Conservation (phyloP, 306 rosid species). For the Malus sieversii region DNA sequence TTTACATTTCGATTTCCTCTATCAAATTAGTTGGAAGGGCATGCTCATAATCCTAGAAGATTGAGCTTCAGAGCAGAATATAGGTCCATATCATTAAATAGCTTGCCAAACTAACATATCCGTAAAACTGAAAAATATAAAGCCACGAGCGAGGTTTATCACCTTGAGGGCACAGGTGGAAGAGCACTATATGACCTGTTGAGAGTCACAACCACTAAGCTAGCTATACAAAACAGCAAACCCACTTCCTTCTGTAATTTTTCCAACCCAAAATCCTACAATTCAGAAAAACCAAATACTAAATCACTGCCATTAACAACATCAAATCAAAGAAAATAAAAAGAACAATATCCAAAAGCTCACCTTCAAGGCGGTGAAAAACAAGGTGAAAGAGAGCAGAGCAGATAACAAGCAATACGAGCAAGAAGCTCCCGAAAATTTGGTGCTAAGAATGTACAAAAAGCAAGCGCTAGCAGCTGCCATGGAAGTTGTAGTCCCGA, state of each 20-base stretch:
- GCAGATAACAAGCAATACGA: constrained; percentile 69
- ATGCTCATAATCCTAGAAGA: not conserved
- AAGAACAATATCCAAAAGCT: not conserved
- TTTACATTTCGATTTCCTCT: not conserved
- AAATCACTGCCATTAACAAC: not conserved
- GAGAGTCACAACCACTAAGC: constrained; percentile 66
- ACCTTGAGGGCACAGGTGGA: constrained; percentile 56
- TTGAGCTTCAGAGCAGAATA: not conserved
- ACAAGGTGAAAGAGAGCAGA: constrained; percentile 63
- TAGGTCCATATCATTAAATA: not conserved
- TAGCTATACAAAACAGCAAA: constrained; percentile 49
- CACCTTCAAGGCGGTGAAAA: constrained; percentile 52
- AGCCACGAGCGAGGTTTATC: not conserved
- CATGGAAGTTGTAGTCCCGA: constrained; percentile 71
- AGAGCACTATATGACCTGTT: constrained; percentile 50
- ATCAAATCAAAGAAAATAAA: not conserved
- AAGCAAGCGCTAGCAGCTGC: constrained; percentile 82
- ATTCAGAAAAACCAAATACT: constrained; percentile 5
- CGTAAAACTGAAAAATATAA: not conserved
- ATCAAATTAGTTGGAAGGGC: not conserved
- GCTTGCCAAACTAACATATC: not conserved
- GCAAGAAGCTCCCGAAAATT: constrained; percentile 58
- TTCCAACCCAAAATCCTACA: constrained; percentile 58
- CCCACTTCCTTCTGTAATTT: constrained; percentile 47
- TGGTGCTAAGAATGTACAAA: constrained; percentile 60